A percentile compares a stretch with the other conserved stretches of the same genome.
phyloP scores from a whole-genome alignment of 2,329 filamentous ascomycete species.

The Neofusicoccum sp. region DNA sequence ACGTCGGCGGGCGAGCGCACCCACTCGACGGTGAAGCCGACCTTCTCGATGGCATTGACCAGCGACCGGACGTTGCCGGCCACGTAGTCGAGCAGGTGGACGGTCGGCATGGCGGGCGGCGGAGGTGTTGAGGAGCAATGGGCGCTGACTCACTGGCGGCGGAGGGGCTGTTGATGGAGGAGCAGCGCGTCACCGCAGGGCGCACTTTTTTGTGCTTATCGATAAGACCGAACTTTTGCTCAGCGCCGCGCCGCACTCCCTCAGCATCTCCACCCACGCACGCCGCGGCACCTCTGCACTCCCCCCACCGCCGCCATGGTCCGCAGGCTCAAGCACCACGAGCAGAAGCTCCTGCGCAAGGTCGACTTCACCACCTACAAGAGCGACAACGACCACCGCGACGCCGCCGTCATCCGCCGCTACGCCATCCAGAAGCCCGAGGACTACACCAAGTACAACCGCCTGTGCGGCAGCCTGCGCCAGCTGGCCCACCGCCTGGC shows the following conservation, averaged over 20 bases:
- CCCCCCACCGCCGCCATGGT: too few species aligned
- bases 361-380: constrained; percentile 96
- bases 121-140: not conserved
- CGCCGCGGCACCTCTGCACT: too few species aligned
- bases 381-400: constrained; percentile 81
- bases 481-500: constrained; percentile 87
- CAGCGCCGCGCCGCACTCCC: not conserved
- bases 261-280: not conserved
- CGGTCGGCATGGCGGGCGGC: constrained; percentile 61
- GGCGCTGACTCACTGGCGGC: not conserved
- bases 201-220: constrained; percentile 8
- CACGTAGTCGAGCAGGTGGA: constrained; percentile 84
- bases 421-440: constrained; percentile 90
- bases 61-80: constrained; percentile 94
- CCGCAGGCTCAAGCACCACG: constrained; percentile 76
- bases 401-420: constrained; percentile 73
- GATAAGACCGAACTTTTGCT: not conserved
- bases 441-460: constrained; percentile 66
- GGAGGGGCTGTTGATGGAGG: not conserved
- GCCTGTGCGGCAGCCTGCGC: constrained; percentile 63
- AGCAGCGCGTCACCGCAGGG: not conserved
- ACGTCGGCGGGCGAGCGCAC: constrained; percentile 82
- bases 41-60: constrained; percentile 95
- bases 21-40: constrained; percentile 93
- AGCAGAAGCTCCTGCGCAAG: constrained; percentile 88